phyloP scores from a whole-genome alignment of 2,329 filamentous ascomycete genomes.

The Apiospora saccharicola region DNA sequence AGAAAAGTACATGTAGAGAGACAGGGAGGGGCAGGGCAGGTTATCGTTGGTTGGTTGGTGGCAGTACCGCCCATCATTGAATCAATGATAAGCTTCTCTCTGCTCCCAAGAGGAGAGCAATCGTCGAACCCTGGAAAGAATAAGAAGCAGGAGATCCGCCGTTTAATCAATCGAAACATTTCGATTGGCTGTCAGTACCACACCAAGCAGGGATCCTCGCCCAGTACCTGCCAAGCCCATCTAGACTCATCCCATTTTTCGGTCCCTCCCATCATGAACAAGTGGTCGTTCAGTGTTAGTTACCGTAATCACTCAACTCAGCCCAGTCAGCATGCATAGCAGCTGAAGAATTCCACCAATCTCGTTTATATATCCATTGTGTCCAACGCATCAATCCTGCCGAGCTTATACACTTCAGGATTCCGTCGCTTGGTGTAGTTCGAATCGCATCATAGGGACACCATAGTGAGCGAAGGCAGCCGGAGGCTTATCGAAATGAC shows the following conservation, averaged over 20 bases:
- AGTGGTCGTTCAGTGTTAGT: not conserved
- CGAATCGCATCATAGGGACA: constrained; percentile 3
- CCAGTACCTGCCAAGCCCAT: constrained; percentile 12
- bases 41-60: not conserved
- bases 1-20: not conserved
- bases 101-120: not conserved
- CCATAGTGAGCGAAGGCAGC: not conserved
- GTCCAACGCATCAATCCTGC: not conserved
- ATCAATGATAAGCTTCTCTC: constrained; percentile 11
- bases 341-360: constrained; percentile 2
- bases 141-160: constrained; percentile 9
- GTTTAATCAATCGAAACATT: constrained; percentile 12
- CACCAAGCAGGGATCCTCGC: not conserved
- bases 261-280: not conserved
- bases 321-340: constrained; percentile 9
- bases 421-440: not conserved
- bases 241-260: constrained; percentile 11
- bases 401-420: not conserved
- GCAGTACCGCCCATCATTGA: not conserved
- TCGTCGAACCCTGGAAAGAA: not conserved
- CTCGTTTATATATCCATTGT: not conserved
- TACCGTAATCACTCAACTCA: not conserved
- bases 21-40: not conserved
- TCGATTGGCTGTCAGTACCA: constrained; percentile 18
- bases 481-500: not conserved